Evolutionary conservation across 139 green algal genomes (phyloP).

Genomic region (Diplosphaera chodatii): DNA sequence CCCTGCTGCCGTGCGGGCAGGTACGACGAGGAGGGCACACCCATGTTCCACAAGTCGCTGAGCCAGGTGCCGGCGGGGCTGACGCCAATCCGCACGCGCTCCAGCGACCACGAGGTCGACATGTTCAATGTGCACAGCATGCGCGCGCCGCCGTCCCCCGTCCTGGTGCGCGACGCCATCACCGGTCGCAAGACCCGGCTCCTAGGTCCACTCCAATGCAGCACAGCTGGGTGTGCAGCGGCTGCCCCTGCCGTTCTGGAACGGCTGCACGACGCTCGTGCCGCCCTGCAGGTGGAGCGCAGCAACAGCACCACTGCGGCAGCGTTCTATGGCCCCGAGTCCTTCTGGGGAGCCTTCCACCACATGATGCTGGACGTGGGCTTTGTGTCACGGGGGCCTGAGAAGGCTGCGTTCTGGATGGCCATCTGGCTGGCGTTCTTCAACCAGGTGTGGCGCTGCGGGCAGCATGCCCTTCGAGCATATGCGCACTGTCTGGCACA

Average conservation of each 20-base stretch:
- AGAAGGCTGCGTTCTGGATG: conserved; percentile 50
- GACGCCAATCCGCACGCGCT: conserved; percentile 13
- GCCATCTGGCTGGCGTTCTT: conserved; percentile 66
- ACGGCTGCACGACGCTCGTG: no score
- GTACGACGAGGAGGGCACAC: not conserved
- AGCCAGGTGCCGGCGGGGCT: conserved; percentile 14
- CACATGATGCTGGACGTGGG: conserved; percentile 51
- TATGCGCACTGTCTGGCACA: no score
- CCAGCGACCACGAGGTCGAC: not conserved
- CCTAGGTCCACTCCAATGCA: no score
- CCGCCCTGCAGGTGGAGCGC: conserved; percentile 26
- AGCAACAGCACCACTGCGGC: not conserved
- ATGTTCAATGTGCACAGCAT: not conserved
- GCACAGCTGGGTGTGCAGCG: no score
- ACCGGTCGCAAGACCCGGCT: no score
- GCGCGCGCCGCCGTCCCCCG: not conserved
- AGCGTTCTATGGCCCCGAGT: not conserved
- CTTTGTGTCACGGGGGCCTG: conserved; percentile 40
- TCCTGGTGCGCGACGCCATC: no score
- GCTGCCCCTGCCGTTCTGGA: no score
- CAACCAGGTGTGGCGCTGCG: conserved; percentile 29
- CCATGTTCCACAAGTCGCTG: not conserved
- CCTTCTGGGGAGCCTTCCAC: conserved; percentile 36
- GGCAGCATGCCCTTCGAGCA: no score
- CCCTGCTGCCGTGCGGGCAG: no score